Base-by-base conservation (phyloP, 768 basidiomycete species). In the Mycena indigotica region DNA sequence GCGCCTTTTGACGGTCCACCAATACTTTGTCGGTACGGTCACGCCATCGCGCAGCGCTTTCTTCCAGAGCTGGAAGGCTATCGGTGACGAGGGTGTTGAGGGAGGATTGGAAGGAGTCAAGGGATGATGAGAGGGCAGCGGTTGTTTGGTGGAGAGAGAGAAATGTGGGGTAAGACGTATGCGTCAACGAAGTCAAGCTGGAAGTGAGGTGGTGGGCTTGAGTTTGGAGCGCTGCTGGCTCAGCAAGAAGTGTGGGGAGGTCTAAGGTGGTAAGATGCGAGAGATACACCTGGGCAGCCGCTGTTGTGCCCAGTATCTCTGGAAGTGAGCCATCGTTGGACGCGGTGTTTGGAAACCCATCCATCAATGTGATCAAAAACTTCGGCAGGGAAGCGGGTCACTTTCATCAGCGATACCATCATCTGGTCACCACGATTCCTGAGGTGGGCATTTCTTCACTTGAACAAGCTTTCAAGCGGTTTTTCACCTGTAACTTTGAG, bases 121-220 rank as follows among this genome's bases (percentile, higher is more conserved):
- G 82, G 1, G 94, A 91, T 3, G 78, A 72, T 1, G 84, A 78
- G 55, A 97, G 82, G 0, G 88, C 84, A 48, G 84, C 84, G 3
- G 92, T 91, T 17, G 90, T 89, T 46, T 81, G 72, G 69, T 95
- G 93, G 12, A 95, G 80, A n/a, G 90, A 88, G 61, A 96, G 83
- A 70, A 97, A 96, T 0, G 93, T 94, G 26, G 90, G 85, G 71
- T 97, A 95, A 23, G 94, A 94, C 3, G 92, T 87, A 58, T 93
- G 89, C 53, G 94, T 95, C 15, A 98, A 82, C 39, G 90, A 89
- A 10, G 91, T 95, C 60, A 97, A 79, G 54, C 93, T 95, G 44
- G 91, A 88, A 5, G 93, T 93, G 52, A 97, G 82, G 58, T 93
- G 89, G 50, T 92, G 87, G 0, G 91, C 84, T 56, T 95, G 93